phyloP scores from a whole-genome alignment of 768 basidiomycete species.

The Russula sp. region DNA sequence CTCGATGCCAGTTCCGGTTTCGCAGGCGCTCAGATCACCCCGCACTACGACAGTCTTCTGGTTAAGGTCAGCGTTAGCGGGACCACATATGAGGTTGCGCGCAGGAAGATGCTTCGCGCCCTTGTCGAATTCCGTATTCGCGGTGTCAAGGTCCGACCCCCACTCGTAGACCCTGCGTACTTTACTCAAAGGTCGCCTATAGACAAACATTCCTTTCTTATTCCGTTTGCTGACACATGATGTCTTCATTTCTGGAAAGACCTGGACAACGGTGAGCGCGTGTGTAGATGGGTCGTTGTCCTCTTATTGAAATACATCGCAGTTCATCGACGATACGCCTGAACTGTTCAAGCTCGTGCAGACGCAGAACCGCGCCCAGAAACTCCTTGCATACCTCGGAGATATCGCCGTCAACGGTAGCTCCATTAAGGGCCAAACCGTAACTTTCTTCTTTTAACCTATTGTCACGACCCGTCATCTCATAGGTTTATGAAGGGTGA shows the following conservation, averaged over 20 bases:
- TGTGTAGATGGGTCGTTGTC: not conserved
- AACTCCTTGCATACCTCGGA: conserved; percentile 92
- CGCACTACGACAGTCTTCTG: conserved; percentile 95
- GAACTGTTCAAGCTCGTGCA: conserved; percentile 98
- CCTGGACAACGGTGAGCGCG: conserved; percentile 83
- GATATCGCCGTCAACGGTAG: conserved; percentile 98
- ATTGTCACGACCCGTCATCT: not conserved
- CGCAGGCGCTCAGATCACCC: conserved; percentile 98
- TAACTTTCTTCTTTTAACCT: conserved; percentile 24
- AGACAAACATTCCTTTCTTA: conserved; percentile 99
- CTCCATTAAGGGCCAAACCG: conserved; percentile 90
- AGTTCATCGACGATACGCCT: conserved; percentile 99
- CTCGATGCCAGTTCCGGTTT: conserved; percentile 96
- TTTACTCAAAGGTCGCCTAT: not conserved
- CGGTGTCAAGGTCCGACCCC: conserved; percentile 76
- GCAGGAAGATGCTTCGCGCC: conserved; percentile 98
- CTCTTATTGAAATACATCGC: conserved; percentile 2
- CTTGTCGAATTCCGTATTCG: conserved; percentile 99
- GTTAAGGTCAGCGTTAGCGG: conserved; percentile 96
- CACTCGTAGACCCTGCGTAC: not conserved
- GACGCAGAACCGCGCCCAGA: conserved; percentile 97
- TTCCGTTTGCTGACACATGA: conserved; percentile 97
- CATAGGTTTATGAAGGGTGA: conserved; percentile 50
- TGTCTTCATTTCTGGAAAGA: conserved; percentile 91
- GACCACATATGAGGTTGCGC: conserved; percentile 96